These are phyloP conservation scores for Nannochloropsis salina DNA, from an alignment of 108 stramenopile genomes.

Conservation along the genomic window DNA sequence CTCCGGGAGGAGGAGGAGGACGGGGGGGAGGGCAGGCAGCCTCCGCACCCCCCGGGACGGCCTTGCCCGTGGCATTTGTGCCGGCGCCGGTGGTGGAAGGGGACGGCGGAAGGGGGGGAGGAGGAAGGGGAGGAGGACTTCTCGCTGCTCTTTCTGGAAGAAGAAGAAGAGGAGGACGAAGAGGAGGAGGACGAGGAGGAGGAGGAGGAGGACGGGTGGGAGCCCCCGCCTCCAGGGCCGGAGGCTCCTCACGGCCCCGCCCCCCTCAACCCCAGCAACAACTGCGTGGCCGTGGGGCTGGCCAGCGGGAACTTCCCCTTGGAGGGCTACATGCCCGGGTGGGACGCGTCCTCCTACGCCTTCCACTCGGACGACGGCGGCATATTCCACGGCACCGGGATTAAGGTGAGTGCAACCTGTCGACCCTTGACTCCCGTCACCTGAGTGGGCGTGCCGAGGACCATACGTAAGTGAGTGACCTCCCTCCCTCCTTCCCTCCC, in stretches of 20 bases:
- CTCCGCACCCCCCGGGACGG: not conserved
- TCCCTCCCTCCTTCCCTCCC: conserved; percentile 3
- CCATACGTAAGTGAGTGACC: no score
- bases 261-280: not conserved
- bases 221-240: no score
- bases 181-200: not conserved
- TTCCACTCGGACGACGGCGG: conserved; percentile 49
- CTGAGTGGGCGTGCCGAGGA: no score
- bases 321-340: conserved; percentile 45
- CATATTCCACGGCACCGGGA: conserved; percentile 36
- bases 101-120: not conserved
- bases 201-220: no score
- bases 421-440: not conserved
- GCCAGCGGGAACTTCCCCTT: conserved; percentile 25
- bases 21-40: not conserved
- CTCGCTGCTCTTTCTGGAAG: not conserved
- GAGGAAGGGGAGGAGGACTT: not conserved
- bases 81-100: not conserved
- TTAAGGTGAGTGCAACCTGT: conserved; percentile 21
- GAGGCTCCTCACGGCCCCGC: not conserved
- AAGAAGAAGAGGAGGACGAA: not conserved
- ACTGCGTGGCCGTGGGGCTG: not conserved
- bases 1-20: not conserved
- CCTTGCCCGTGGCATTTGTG: not conserved
- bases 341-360: conserved; percentile 36